These are phyloP conservation scores for Yarrowia deformans DNA, from an alignment of 805 yeast genomes.

Conservation along the genomic window DNA sequence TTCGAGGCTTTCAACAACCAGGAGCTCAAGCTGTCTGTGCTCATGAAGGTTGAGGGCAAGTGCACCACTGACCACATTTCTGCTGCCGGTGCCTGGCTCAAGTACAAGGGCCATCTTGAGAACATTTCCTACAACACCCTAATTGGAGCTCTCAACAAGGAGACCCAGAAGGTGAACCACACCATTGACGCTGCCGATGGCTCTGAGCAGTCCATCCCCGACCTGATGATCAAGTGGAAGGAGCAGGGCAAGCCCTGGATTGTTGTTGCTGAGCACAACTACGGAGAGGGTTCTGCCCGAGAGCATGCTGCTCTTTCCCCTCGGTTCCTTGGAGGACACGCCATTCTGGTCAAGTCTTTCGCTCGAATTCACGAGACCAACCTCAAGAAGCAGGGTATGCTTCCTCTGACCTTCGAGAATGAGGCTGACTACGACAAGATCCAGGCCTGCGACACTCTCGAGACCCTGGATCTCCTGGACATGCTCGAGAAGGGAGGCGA, in stretches of 20 bases:
- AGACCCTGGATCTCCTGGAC: slow-evolving; percentile 75
- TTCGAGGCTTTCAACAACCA: slow-evolving; percentile 85
- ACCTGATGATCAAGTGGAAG: slow-evolving; percentile 95
- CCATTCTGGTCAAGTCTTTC: slow-evolving; percentile 89
- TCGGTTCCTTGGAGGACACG: slow-evolving; percentile 88
- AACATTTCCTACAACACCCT: slow-evolving; percentile 94
- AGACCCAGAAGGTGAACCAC: slow-evolving; percentile 93
- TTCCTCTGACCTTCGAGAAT: slow-evolving; percentile 90
- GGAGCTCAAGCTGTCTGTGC: slow-evolving; percentile 76
- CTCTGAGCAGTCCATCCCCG: slow-evolving; percentile 82
- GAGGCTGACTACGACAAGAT: slow-evolving; percentile 88
- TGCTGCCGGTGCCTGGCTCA: slow-evolving; percentile 98
- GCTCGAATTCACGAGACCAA: slow-evolving; percentile 99
- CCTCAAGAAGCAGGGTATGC: slow-evolving; percentile 96
- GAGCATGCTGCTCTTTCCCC: slow-evolving; percentile 98
- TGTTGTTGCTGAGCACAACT: slow-evolving; percentile 96
- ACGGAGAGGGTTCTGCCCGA: slow-evolving; percentile 99
- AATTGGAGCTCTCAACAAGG: slow-evolving; percentile 96
- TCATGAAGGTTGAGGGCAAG: slow-evolving; percentile 94
- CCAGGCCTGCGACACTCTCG: slow-evolving; percentile 76
- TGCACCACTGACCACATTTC: slow-evolving; percentile 99
- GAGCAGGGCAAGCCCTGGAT: slow-evolving; percentile 84
- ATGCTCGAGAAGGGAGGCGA: slow-evolving; percentile 82
- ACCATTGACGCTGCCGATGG: slow-evolving; percentile 85
- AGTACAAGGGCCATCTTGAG: slow-evolving; percentile 96